Percentiles rank a stretch among this genome's conserved stretches.
Conservation (phyloP, 768 basidiomycete genomes). For the Infundibulicybe gibba region DNA sequence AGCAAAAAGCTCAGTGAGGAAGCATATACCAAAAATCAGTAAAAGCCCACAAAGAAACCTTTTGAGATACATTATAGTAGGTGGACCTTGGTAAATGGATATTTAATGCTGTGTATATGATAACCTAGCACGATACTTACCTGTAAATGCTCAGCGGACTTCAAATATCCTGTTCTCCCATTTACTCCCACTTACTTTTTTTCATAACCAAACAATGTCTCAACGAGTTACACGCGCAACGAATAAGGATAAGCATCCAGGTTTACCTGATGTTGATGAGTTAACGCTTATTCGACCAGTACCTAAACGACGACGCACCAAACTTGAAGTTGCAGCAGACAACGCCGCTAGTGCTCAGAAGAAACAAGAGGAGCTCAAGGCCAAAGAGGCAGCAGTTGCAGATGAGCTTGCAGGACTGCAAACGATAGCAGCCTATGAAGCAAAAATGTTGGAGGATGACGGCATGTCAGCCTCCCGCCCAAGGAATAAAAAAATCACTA, state of each 20-base stretch:
- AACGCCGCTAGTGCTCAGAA: neutral
- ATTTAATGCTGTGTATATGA: no score
- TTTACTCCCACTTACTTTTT: no score
- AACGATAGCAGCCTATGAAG: neutral
- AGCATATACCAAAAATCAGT: no score
- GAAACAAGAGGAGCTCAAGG: constrained; percentile 1
- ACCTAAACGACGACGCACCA: neutral
- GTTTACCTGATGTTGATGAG: neutral
- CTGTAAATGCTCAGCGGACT: no score
- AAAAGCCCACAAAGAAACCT: no score
- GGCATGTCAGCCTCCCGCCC: no score
- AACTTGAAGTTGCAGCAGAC: constrained; percentile 2
- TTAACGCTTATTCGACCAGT: neutral
- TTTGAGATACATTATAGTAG: no score
- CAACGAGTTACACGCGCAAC: neutral
- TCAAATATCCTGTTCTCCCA: no score
- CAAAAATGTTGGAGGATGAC: neutral
- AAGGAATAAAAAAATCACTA: neutral
- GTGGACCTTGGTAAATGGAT: no score
- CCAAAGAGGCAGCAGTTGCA: neutral
- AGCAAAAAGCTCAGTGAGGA: no score
- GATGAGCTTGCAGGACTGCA: neutral
- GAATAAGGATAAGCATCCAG: constrained; percentile 4
- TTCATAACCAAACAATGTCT: constrained; percentile 1
- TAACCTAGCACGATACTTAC: no score